Evolutionary conservation across 2,329 filamentous ascomycete species (phyloP).

Genomic region (Fusarium odoratissimum): DNA sequence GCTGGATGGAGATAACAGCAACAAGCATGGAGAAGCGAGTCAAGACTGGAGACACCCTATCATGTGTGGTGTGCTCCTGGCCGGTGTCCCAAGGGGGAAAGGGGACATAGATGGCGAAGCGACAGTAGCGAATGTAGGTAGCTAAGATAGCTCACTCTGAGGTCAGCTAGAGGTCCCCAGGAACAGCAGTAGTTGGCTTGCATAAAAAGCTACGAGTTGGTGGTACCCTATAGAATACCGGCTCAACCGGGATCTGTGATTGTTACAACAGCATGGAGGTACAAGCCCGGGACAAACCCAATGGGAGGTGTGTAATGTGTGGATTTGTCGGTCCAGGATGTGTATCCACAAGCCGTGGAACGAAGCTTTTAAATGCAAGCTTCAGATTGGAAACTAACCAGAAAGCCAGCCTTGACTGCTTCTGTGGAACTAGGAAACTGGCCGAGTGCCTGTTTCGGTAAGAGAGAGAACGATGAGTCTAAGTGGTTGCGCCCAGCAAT

Average conservation of each 20-base stretch:
- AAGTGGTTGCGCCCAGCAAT: constrained; percentile 7
- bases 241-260: constrained; percentile 18
- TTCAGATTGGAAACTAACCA: constrained; percentile 1
- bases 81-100: constrained; percentile 42
- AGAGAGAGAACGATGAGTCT: neutral
- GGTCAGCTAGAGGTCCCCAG: constrained; percentile 20
- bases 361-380: constrained; percentile 11
- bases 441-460: neutral
- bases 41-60: constrained; percentile 20
- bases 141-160: constrained; percentile 11
- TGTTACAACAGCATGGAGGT: constrained; percentile 14
- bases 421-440: constrained; percentile 13
- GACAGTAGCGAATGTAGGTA: constrained; percentile 20
- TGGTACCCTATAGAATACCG: constrained; percentile 19
- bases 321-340: constrained; percentile 1
- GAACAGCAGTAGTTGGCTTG: constrained; percentile 33
- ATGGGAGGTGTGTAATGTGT: constrained; percentile 4
- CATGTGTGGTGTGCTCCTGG: constrained; percentile 22
- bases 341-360: constrained; percentile 1
- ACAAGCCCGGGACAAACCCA: constrained; percentile 9
- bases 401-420: constrained; percentile 17
- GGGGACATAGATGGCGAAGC: constrained; percentile 20
- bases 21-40: constrained; percentile 28
- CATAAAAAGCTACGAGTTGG: constrained; percentile 30
- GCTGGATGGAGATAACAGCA: constrained; percentile 11